Base-by-base conservation (phyloP, 2,329 filamentous ascomycete species). In the Fusarium pininemorale region DNA sequence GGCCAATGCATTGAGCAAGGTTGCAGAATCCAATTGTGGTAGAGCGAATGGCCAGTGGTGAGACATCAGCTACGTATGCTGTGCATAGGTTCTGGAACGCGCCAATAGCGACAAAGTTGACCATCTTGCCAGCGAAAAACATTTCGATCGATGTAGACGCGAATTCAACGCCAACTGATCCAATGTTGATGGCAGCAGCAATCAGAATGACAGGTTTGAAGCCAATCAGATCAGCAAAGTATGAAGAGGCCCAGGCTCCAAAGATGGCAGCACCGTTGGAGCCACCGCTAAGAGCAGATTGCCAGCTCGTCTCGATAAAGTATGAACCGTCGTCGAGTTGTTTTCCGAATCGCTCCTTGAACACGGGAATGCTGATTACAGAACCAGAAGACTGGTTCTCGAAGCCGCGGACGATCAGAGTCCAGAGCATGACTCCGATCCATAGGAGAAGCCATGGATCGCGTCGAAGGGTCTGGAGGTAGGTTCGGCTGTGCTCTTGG, bases 1-100 rank as follows among this genome's bases (percentile, higher is more conserved):
- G 83, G 0, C 83, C 84, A 4, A 85, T 78, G 15, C 80, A 83
- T 39, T 83, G 83, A 8, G 83, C 78, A 7, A 86, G 74, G 47
- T 83, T 83, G 20, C 80, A 83, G 69, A 83, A 77, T 61, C 82
- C 77, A 75, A 81, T 82, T 69, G 59, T 70, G 12, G 78, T 80
- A 32, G 83, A 82, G 3, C 83, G 81, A 7, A 84, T 80, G 10
- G 80, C 79, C 20, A 84, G 72, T 7, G 83, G 83, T 3, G 82
- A 79, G 32, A 84, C 77, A 62, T 85, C 83, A 35, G 78, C 77
- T 22, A 84, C 78, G 37, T 84, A 84, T 2, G 82, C 80, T 20
- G 83, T 81, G 32, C 82, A 81, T 1, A 83, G 78, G 9, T 82
- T 83, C 42, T 81, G 80, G 24, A 84, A 78, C 0, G 82, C 81